Evolutionary conservation across 2,329 filamentous ascomycete genomes (phyloP).

Genomic region (Alternaria consortialis): DNA sequence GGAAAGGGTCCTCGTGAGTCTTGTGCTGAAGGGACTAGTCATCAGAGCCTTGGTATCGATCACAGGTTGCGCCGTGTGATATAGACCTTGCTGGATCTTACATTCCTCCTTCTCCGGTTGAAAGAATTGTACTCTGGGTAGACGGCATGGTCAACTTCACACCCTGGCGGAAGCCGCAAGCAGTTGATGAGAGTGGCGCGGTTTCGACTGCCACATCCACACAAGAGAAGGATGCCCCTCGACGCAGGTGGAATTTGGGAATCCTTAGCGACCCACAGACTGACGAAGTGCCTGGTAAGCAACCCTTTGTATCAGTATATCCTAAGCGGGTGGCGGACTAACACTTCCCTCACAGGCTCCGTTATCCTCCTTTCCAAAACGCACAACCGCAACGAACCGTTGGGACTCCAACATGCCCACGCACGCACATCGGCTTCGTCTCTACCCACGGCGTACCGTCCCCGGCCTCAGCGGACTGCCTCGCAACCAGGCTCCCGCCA

Average conservation of each 20-base stretch:
- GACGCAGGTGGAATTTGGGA: constrained; percentile 68
- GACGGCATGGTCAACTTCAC: constrained; percentile 28
- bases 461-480: constrained; percentile 22
- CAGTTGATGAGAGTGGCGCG: constrained; percentile 3
- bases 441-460: constrained; percentile 46
- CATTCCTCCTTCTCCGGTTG: not conserved
- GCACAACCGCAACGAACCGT: constrained; percentile 68
- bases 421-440: constrained; percentile 66
- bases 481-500: constrained; percentile 32
- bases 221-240: constrained; percentile 16
- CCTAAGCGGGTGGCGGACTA: not conserved
- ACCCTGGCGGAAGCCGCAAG: constrained; percentile 29
- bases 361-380: constrained; percentile 66
- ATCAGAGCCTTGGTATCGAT: constrained; percentile 6
- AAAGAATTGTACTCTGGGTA: not conserved
- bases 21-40: constrained; percentile 11
- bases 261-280: constrained; percentile 83
- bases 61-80: constrained; percentile 2
- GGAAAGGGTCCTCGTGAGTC: constrained; percentile 21
- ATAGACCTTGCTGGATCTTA: not conserved
- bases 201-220: constrained; percentile 8
- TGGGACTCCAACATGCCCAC: constrained; percentile 70
- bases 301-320: too few species aligned
- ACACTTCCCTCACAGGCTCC: constrained; percentile 58
- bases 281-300: constrained; percentile 84